These are phyloP conservation scores for Gynochthodes officinalis DNA, from an alignment of 257 asterid species.

Conservation along the genomic window DNA sequence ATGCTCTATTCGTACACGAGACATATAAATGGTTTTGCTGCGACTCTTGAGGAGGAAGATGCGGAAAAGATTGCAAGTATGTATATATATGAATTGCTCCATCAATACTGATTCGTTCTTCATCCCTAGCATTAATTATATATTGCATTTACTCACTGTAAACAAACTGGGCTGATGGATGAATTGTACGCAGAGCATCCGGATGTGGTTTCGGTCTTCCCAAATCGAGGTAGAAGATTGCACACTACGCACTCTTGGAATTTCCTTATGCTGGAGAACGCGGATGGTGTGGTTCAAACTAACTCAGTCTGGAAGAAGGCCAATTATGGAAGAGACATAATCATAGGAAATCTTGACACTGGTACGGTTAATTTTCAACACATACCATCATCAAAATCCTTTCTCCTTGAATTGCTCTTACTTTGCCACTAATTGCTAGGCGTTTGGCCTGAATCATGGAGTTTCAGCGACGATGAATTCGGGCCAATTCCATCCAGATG, in stretches of 20 bases:
- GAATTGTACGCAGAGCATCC: constrained; percentile 44
- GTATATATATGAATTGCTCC: no score
- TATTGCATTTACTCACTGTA: no score
- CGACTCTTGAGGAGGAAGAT: constrained; percentile 61
- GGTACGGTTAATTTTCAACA: no score
- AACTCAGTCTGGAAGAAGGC: constrained; percentile 59
- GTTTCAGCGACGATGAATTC: constrained; percentile 58
- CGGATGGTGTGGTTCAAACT: constrained; percentile 33
- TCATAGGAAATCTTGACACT: constrained; percentile 65
- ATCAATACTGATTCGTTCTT: no score
- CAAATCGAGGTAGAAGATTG: constrained; percentile 35
- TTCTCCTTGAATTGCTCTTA: no score
- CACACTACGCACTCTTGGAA: constrained; percentile 89
- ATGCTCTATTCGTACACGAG: constrained; percentile 60
- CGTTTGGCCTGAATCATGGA: constrained; percentile 81
- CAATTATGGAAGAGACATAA: constrained; percentile 51
- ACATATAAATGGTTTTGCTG: constrained; percentile 77
- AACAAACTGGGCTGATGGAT: no score
- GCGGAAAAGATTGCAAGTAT: constrained; percentile 54
- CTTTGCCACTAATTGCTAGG: no score
- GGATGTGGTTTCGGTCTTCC: constrained; percentile 57
- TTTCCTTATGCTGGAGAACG: constrained; percentile 48
- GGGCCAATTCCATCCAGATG: constrained; percentile 79
- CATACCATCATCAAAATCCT: no score
- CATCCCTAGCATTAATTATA: no score